Percentiles rank a stretch among this genome's conserved stretches.
Evolutionary conservation across 768 basidiomycete genomes (phyloP).

Genomic region (Termitomyces heimii): DNA sequence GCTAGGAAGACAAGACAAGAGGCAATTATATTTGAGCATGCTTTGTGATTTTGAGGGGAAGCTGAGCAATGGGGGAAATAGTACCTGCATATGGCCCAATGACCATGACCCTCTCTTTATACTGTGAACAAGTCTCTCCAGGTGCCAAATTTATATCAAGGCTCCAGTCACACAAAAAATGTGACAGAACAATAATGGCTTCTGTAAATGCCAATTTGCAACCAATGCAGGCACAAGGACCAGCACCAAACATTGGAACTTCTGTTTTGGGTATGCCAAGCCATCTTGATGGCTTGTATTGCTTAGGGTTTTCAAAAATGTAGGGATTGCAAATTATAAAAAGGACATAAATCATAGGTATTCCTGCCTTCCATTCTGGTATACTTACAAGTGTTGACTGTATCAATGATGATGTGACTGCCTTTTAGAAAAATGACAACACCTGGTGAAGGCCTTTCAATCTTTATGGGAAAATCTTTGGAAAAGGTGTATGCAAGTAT

Average conservation of each 20-base stretch:
- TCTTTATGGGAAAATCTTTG: slow-evolving; percentile 17
- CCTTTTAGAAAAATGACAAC: slow-evolving; percentile 7
- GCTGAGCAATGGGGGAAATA: background rate
- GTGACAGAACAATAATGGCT: background rate
- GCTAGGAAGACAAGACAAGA: background rate
- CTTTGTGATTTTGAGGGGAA: background rate
- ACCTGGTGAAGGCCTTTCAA: background rate
- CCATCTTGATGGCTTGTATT: slow-evolving; percentile 28
- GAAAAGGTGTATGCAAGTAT: slow-evolving; percentile 19
- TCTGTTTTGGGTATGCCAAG: slow-evolving; percentile 16
- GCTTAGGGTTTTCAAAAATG: slow-evolving; percentile 22
- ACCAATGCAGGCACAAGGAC: slow-evolving; percentile 2
- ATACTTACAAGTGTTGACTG: slow-evolving; percentile 20
- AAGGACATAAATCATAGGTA: background rate
- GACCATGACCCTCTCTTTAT: slow-evolving; percentile 1
- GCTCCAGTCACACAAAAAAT: background rate
- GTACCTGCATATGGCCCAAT: background rate
- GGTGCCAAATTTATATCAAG: background rate
- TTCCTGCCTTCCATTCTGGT: no score
- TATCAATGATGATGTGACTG: slow-evolving; percentile 17
- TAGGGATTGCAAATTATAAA: slow-evolving; percentile 23
- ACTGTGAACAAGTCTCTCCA: background rate
- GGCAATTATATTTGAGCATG: background rate
- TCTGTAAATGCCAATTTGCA: background rate
- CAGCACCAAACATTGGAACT: slow-evolving; percentile 18